These are phyloP conservation scores for Trichaptum fuscoviolaceum DNA, from an alignment of 768 basidiomycete species.

Conservation along the genomic window DNA sequence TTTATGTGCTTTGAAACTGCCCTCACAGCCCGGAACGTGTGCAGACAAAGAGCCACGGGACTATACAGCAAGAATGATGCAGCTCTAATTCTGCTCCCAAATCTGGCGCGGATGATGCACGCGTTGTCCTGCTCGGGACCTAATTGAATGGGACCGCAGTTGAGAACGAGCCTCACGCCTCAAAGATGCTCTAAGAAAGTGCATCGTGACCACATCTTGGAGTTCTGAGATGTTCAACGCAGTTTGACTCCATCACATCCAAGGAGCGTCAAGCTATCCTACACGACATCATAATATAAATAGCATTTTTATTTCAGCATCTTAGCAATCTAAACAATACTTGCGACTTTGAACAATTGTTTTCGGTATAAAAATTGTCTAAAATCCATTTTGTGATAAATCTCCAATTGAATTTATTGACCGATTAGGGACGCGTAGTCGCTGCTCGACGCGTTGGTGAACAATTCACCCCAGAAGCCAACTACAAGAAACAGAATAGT, in stretches of 20 bases:
- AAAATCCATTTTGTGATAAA: too few relatives aligned
- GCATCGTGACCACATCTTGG: background rate
- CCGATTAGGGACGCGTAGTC: conserved; percentile 46
- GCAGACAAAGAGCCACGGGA: too few relatives aligned
- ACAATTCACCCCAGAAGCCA: conserved; percentile 54
- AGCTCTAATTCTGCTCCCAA: background rate
- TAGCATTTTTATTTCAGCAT: background rate
- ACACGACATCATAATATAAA: background rate
- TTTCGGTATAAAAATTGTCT: too few relatives aligned
- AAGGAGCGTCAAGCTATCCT: background rate
- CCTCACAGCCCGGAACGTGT: background rate
- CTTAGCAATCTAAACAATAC: background rate
- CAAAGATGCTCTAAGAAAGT: background rate
- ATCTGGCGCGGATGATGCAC: background rate
- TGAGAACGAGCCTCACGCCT: background rate
- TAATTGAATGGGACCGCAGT: background rate
- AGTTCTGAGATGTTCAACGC: background rate
- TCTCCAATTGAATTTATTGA: background rate
- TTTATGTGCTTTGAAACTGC: background rate
- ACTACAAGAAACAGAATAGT: conserved; percentile 27
- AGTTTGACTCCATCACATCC: too few relatives aligned
- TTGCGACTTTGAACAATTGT: too few relatives aligned
- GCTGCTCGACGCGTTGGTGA: conserved; percentile 38
- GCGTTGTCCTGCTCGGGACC: background rate
- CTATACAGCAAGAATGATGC: background rate